Evolutionary conservation across 1,139 yeast genomes (phyloP).

Genomic region (Saccharomyces hybrid): DNA sequence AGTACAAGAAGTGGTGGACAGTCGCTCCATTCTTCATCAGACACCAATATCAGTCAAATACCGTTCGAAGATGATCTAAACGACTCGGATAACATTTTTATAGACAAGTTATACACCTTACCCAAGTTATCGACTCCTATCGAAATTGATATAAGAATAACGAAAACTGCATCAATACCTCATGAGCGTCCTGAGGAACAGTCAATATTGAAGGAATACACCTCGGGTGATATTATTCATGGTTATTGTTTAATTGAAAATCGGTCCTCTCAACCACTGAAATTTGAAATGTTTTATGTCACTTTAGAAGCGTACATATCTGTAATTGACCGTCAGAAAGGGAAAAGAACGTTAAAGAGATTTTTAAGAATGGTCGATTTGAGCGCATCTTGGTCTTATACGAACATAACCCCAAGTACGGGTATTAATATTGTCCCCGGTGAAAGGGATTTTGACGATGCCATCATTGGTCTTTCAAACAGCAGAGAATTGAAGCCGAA

Average conservation of each 20-base stretch:
- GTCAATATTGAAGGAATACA: slow-evolving; percentile 39
- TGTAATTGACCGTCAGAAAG: slow-evolving; percentile 27
- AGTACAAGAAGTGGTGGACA: slow-evolving; percentile 5
- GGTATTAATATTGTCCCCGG: slow-evolving; percentile 45
- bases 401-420: slow-evolving; percentile 35
- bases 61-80: slow-evolving; percentile 24
- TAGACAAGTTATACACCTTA: slow-evolving; percentile 33
- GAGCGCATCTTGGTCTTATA: slow-evolving; percentile 38
- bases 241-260: slow-evolving; percentile 47
- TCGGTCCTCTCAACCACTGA: slow-evolving; percentile 35
- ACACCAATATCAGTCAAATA: slow-evolving; percentile 4
- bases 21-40: neutral
- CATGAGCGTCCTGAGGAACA: slow-evolving; percentile 30
- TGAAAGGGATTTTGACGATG: slow-evolving; percentile 43
- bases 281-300: slow-evolving; percentile 52
- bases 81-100: slow-evolving; percentile 27
- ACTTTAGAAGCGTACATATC: slow-evolving; percentile 46
- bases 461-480: slow-evolving; percentile 45
- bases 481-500: slow-evolving; percentile 46
- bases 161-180: slow-evolving; percentile 33
- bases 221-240: slow-evolving; percentile 48
- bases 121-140: slow-evolving; percentile 31
- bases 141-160: slow-evolving; percentile 33
- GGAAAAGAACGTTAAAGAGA: slow-evolving; percentile 31
- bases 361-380: slow-evolving; percentile 39